Evolutionary conservation across 2,329 filamentous ascomycete genomes (phyloP), one percentile per base, ranked within the genome.

Genomic region (Ampelomyces quisqualis): DNA sequence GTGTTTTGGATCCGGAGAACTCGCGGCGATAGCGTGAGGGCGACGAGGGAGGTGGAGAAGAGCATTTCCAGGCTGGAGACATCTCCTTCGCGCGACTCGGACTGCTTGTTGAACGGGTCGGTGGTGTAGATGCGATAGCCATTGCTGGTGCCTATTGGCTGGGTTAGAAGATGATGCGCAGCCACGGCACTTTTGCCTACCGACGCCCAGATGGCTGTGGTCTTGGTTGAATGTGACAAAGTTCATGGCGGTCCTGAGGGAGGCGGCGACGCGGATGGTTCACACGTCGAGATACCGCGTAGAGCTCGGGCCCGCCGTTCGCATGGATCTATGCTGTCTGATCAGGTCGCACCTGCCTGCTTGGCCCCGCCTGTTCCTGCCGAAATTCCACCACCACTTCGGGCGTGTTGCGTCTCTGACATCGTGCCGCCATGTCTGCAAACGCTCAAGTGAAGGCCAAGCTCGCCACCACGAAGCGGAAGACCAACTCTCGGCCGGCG

Each of bases 191-290:
- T 26, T 20, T 31, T 41, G 71, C 84, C 64, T 76, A 90, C 89
- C 91, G 58, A 98, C 90, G 74, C 91, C 91, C 53, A 98, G 79
- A 70, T 91, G 91, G 78, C 88, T 95, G 75, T 95, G 90, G 76
- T 98, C 93, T 77, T 98, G 93, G 72, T 98, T 98, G 73, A 97
- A 98, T 28, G 91, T 96, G 61, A 98, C 89, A 73, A 95, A 98
- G 72, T 98, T 98, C 76, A 97, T 89, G 29, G 56, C 55, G 34
- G 83, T 42, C 49, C 54, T 58, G 28, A 31, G 35, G 17, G 42
- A 13, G 23, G 26, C 36, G 30, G 36, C 13, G 34, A n/a, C n/a
- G 47, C 14, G 45, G 32, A 13, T 24, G 11, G 36, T 37, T n/a
- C n/a, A n/a, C n/a, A n/a, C n/a, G n/a, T n/a, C n/a, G 21, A 34